Conservation (phyloP, 2,329 filamentous ascomycete genomes). For the Raffaelea albimanens region DNA sequence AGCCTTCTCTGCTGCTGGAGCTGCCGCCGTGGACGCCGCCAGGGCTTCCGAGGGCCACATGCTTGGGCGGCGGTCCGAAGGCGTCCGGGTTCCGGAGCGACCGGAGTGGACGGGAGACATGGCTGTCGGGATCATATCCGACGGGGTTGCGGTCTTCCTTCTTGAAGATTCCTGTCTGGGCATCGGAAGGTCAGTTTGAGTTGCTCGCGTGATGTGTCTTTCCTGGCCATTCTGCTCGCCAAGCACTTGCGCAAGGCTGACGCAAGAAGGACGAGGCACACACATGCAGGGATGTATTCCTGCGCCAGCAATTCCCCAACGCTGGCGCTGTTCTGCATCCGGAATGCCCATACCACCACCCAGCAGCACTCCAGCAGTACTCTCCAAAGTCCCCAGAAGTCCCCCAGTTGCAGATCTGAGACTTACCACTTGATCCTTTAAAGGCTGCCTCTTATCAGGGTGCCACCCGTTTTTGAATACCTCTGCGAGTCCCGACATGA, state of each 20-base stretch:
- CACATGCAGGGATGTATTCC: too few species aligned
- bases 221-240: too few species aligned
- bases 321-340: too few species aligned
- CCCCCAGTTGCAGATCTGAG: too few species aligned
- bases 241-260: too few species aligned
- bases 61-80: slow-evolving; percentile 76
- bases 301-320: too few species aligned
- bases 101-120: slow-evolving; percentile 51
- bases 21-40: slow-evolving; percentile 15
- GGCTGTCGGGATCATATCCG: slow-evolving; percentile 18
- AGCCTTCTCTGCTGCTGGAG: slow-evolving; percentile 21
- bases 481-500: slow-evolving; percentile 31
- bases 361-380: too few species aligned
- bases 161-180: slow-evolving; percentile 15
- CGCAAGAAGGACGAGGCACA: too few species aligned
- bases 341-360: too few species aligned
- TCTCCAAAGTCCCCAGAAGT: too few species aligned
- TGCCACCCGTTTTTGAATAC: slow-evolving; percentile 31
- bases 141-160: slow-evolving; percentile 21
- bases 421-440: slow-evolving; percentile 39
- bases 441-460: slow-evolving; percentile 31
- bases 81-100: slow-evolving; percentile 64
- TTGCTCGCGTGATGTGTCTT: background rate
- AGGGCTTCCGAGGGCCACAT: slow-evolving; percentile 14
- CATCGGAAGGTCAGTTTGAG: background rate